These are phyloP conservation scores for Heliamphora pulchella DNA, from an alignment of 179 eudicot genomes.

Conservation along the genomic window DNA sequence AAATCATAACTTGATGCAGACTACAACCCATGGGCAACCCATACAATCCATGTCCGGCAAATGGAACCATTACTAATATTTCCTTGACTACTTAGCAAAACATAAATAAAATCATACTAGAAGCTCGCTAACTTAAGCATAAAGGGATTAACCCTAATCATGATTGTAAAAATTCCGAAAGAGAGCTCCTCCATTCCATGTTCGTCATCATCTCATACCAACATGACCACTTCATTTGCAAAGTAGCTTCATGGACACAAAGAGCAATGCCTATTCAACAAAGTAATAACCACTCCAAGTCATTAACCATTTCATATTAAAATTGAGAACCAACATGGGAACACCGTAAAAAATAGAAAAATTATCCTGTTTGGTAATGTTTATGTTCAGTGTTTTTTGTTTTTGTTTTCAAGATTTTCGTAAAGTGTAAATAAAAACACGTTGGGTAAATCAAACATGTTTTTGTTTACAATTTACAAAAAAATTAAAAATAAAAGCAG, in stretches of 20 bases:
- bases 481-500: too few relatives aligned
- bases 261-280: not conserved
- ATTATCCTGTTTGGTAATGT: too few relatives aligned
- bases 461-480: too few relatives aligned
- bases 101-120: not conserved
- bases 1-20: not conserved
- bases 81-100: not conserved
- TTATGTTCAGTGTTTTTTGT: too few relatives aligned
- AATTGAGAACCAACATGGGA: not conserved
- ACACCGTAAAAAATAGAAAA: not conserved
- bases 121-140: not conserved
- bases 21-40: not conserved
- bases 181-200: too few relatives aligned
- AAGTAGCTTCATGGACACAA: not conserved
- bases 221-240: not conserved
- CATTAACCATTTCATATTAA: not conserved
- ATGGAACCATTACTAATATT: not conserved
- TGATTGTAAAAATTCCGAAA: not conserved
- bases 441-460: too few relatives aligned
- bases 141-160: not conserved
- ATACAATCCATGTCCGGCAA: not conserved
- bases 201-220: not conserved
- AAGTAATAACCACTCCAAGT: not conserved
- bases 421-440: too few relatives aligned
- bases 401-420: too few relatives aligned